phyloP scores from a whole-genome alignment of 2,329 filamentous ascomycete species.

The Diaporthe nobilis region DNA sequence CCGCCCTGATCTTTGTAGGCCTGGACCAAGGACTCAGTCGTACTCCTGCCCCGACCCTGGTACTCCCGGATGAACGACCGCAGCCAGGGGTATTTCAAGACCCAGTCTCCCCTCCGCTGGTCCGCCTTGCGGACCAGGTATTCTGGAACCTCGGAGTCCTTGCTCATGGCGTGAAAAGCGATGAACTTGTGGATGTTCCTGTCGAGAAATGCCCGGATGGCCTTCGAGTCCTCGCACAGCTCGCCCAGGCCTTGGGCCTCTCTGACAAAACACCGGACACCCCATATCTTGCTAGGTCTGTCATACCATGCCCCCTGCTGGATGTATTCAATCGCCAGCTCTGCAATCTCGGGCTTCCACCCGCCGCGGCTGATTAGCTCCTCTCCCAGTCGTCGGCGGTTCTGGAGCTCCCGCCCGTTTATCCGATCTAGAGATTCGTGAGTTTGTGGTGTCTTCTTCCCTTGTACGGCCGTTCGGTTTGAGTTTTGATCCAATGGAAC shows the following conservation, averaged over 20 bases:
- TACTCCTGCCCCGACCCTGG: accelerated
- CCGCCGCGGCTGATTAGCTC: too few species aligned
- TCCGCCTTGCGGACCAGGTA: neutral
- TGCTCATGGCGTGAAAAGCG: neutral
- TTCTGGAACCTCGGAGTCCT: neutral
- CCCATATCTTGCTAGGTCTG: too few species aligned
- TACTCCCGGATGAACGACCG: neutral
- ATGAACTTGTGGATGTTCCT: neutral
- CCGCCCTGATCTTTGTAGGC: neutral
- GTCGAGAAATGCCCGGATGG: neutral
- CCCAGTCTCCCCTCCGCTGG: accelerated
- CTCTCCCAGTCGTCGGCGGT: too few species aligned
- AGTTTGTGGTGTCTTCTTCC: too few species aligned
- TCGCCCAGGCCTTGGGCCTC: neutral
- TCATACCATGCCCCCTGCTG: neutral
- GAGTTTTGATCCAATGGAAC: too few species aligned
- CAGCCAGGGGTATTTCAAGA: neutral
- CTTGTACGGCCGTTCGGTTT: too few species aligned
- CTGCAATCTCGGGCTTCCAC: too few species aligned
- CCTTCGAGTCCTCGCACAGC: neutral
- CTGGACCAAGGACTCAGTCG: neutral
- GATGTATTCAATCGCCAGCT: neutral
- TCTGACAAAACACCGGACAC: neutral
- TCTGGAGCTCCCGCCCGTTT: too few species aligned
- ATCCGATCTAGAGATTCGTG: too few species aligned